Base-by-base conservation (phyloP, 345 rosid species). In the Sapria himalayana region DNA sequence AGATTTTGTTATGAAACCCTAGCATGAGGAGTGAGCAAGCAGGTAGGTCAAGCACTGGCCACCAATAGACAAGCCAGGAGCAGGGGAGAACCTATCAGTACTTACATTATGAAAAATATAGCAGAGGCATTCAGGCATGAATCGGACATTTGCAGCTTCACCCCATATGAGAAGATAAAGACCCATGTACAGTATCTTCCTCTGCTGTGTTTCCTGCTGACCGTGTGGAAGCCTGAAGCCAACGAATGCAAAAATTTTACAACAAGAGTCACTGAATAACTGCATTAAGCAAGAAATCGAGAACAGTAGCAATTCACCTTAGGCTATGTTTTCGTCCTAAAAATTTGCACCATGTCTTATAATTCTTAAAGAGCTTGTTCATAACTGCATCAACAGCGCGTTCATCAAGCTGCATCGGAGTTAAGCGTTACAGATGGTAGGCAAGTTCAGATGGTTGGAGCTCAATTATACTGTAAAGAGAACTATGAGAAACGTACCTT, bases 91-190 rank as follows among this genome's bases (percentile, higher is more conserved):
- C 24, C 27, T 19, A 45, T 22, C 25, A 32, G 46, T 41, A 63
- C 93, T 65, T 34, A 89, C 98, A 56, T 84, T 79, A 57, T 82
- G 98, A 51, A 89, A 89, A 51, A 89, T 82, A 58, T 82, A 82
- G 71, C 93, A 79, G 19, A 84, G 54, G 54, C 98, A 89, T 65
- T 84, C 86, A 22, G 93, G 93, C 86, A 84, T 71, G 59, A 79
- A 89, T 44, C 95, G 91, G 51, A 89, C 60, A 54, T 84, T 89
- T 52, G 98, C 84, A 55, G 92, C 98, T 63, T 82, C 95, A 21
- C 98, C 95, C 98, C 98, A 77, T 27, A 79, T 79, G 40, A 89
- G 93, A 61, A 89, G 93, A 67, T 71, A 74, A 50, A 89, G 66
- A 9, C 93, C 98, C 93, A 79, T 82, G 47, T 89, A 82, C 3